phyloP scores from a whole-genome alignment of 2,329 filamentous ascomycete genomes.

The Apiospora saccharicola region DNA sequence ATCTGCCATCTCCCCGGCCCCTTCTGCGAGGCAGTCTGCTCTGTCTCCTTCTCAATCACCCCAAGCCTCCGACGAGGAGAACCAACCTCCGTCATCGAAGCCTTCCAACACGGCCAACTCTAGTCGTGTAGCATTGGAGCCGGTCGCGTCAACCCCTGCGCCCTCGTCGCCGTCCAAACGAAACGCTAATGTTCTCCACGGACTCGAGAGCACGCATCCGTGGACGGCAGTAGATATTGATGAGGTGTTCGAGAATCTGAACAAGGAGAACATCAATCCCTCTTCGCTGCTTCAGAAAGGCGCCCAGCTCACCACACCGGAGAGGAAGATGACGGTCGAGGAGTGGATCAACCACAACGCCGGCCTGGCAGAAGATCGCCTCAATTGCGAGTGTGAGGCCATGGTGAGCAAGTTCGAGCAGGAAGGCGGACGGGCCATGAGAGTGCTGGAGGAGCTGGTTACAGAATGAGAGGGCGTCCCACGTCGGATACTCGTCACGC shows the following conservation, averaged over 20 bases:
- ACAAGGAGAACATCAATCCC: conserved; percentile 61
- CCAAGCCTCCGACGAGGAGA: conserved; percentile 82
- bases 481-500: not conserved
- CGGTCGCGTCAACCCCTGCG: conserved; percentile 55
- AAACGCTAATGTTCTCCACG: conserved; percentile 62
- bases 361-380: conserved; percentile 76
- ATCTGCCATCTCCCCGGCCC: conserved; percentile 51
- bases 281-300: conserved; percentile 55
- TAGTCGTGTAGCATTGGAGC: conserved; percentile 54
- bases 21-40: conserved; percentile 60
- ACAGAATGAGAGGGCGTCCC: conserved; percentile 45
- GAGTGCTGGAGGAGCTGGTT: conserved; percentile 76
- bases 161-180: conserved; percentile 69
- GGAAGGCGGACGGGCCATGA: conserved; percentile 81
- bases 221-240: conserved; percentile 85
- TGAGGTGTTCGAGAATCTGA: conserved; percentile 63
- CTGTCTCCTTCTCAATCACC: conserved; percentile 72
- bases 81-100: conserved; percentile 75
- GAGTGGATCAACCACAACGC: conserved; percentile 91
- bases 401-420: conserved; percentile 85
- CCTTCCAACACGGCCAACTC: conserved; percentile 58
- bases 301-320: conserved; percentile 72
- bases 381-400: conserved; percentile 82
- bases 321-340: conserved; percentile 91
- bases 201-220: conserved; percentile 63